Conservation (phyloP, 2,329 filamentous ascomycete species). For the Lasiodiplodia gonubiensis region DNA sequence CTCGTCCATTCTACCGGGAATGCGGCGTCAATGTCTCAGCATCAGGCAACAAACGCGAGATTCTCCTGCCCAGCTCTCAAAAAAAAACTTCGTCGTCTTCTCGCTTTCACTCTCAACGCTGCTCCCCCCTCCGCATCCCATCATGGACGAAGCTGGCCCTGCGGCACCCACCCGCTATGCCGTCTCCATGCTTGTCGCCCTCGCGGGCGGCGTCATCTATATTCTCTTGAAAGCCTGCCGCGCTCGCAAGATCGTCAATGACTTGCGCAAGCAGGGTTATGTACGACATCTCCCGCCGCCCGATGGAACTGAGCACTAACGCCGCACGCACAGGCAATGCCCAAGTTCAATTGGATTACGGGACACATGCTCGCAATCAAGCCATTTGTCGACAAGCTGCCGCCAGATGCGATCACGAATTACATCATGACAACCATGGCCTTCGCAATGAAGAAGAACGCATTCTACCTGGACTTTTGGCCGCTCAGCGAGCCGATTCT, state of each 20-base stretch:
- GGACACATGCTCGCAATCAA: not conserved
- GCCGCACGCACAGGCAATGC: not conserved
- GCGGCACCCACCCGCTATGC: too few relatives aligned
- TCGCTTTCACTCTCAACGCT: too few relatives aligned
- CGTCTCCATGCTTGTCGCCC: too few relatives aligned
- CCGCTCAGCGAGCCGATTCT: slow-evolving; percentile 44
- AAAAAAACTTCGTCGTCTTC: too few relatives aligned
- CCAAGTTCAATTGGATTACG: not conserved
- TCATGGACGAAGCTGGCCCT: too few relatives aligned
- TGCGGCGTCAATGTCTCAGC: too few relatives aligned
- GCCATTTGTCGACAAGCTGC: not conserved
- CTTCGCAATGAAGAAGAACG: not conserved
- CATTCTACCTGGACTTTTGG: slow-evolving; percentile 56
- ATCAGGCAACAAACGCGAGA: too few relatives aligned
- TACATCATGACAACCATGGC: not conserved
- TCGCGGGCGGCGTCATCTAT: too few relatives aligned
- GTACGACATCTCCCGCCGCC: not conserved
- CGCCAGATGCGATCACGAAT: not conserved
- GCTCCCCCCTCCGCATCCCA: too few relatives aligned
- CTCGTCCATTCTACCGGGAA: too few relatives aligned
- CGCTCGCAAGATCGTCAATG: not conserved
- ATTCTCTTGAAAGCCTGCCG: not conserved
- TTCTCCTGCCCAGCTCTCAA: too few relatives aligned
- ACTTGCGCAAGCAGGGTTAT: slow-evolving; percentile 3
- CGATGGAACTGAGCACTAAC: not conserved